Percentiles rank a stretch among this genome's conserved stretches.
Conservation (phyloP, 345 rosid genomes). For the Cardamine occulta region DNA sequence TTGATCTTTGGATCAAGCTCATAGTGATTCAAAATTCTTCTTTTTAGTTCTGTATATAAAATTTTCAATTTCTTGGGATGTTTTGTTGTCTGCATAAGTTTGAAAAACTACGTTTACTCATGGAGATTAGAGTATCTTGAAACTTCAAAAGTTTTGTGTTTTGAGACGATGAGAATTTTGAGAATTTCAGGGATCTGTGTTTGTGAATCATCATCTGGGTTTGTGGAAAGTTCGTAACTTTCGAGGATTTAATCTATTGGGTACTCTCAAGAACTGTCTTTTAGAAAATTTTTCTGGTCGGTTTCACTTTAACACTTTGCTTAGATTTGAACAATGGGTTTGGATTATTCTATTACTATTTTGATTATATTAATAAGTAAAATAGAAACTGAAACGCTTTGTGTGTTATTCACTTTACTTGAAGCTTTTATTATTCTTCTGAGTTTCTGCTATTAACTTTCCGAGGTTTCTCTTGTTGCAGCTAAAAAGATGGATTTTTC, state of each 20-base stretch:
- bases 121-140: neutral
- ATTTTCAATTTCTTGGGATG: constrained; percentile 4
- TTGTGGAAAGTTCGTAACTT: constrained; percentile 36
- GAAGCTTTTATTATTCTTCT: constrained; percentile 48
- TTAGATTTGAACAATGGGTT: constrained; percentile 42
- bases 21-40: neutral
- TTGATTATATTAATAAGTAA: constrained; percentile 1
- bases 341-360: constrained; percentile 31
- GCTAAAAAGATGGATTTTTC: constrained; percentile 67
- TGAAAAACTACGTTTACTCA: neutral
- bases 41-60: neutral
- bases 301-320: constrained; percentile 47
- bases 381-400: constrained; percentile 29
- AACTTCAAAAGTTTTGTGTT: constrained; percentile 28
- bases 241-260: constrained; percentile 36
- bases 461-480: constrained; percentile 33
- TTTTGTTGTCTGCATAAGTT: constrained; percentile 3
- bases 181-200: constrained; percentile 33
- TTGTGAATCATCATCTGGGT: constrained; percentile 33
- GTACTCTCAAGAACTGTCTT: constrained; percentile 14
- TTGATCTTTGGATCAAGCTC: constrained; percentile 2
- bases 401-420: constrained; percentile 58
- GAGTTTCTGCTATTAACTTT: constrained; percentile 39
- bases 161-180: constrained; percentile 18
- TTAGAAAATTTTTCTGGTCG: constrained; percentile 29